Base-by-base conservation (phyloP, 169 alveolate species). In the Plasmodium knowlesi region DNA sequence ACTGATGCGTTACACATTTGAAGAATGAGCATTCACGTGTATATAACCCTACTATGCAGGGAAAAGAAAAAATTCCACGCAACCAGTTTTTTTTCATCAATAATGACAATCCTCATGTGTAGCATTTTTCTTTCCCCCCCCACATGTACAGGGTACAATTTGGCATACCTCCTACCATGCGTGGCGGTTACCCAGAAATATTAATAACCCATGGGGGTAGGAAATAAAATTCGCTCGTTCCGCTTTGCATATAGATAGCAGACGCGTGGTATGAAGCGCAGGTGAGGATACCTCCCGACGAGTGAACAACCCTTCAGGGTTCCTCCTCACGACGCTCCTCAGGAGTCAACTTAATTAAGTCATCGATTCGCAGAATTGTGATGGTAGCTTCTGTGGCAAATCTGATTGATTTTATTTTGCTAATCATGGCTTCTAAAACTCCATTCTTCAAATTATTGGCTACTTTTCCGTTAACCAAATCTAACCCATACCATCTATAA, bases 341-440 rank as follows among this genome's bases (percentile, higher is more conserved):
- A 96, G 98, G 92, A 95, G 97, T 95, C 34, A 98, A 96, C 53
- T 98, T 98, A 78, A 99, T 98, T 95, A 98, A 94, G 94, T 99
- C 99, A 92, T 99, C 99, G 83, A 99, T 98, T 72, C 99, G 96
- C 79, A 99, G 98, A 70, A 99, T 98, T 3, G 99, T 98, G 72
- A 99, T 98, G 12, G 99, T 99, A 3, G 99, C 99, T 93, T 99
- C 99, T 43, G 99, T 99, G 1, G 99, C 99, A 95, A 99, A 98
- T 95, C 98, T 97, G 71, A 98, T 92, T 16, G 98, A 95, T 92
- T 99, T 99, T 22, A 98, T 97, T 93, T 99, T 99, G 88, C 99
- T 97, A 73, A 98, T 94, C 53, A 99, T 97, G 16, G 99, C 99
- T 89, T 99, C 99, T 41, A 98, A 96, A 22, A 99, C 99, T 57